Percentiles rank a stretch among this genome's conserved stretches.
These are phyloP conservation scores for Exobasidium cylindrosporum DNA, from an alignment of 1,284 basidiomycete species.

Conservation along the genomic window DNA sequence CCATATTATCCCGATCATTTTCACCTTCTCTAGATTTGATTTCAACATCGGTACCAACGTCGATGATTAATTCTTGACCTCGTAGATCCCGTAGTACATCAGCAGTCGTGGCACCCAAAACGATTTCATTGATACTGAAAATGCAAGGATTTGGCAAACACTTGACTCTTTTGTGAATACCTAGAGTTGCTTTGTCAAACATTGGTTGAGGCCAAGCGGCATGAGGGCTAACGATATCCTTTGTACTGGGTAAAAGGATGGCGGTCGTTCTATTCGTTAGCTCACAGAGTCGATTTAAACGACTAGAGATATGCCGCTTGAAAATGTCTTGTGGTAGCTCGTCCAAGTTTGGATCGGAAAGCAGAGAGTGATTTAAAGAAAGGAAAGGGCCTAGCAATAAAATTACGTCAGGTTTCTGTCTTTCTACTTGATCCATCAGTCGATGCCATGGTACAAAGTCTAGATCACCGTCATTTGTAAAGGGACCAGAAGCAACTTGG, in stretches of 20 bases:
- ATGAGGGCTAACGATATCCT: slow-evolving; percentile 76
- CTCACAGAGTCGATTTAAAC: slow-evolving; percentile 65
- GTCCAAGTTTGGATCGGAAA: slow-evolving; percentile 71
- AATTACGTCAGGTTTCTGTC: slow-evolving; percentile 70
- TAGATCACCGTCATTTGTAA: slow-evolving; percentile 31
- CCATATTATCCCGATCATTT: slow-evolving; percentile 68
- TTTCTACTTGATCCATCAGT: slow-evolving; percentile 49
- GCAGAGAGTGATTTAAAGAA: slow-evolving; percentile 69
- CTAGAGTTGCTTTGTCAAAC: slow-evolving; percentile 59
- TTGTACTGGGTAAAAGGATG: slow-evolving; percentile 75
- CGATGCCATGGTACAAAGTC: slow-evolving; percentile 42
- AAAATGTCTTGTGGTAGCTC: slow-evolving; percentile 70
- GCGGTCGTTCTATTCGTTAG: slow-evolving; percentile 68
- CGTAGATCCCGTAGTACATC: slow-evolving; percentile 86
- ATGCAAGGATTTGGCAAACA: slow-evolving; percentile 81
- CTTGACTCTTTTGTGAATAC: slow-evolving; percentile 63
- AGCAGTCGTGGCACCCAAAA: slow-evolving; percentile 74
- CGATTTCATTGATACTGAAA: slow-evolving; percentile 79
- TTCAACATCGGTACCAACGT: slow-evolving; percentile 56
- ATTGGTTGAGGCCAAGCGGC: slow-evolving; percentile 83
- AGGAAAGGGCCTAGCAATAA: slow-evolving; percentile 90
- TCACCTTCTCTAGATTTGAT: not conserved
- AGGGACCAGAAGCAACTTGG: slow-evolving; percentile 37
- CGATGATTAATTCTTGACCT: slow-evolving; percentile 72
- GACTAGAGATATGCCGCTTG: slow-evolving; percentile 64